Evolutionary conservation across 2,329 filamentous ascomycete species (phyloP), one percentile per base, ranked within the genome.

Genomic region (Ceratocystis alfenasii): DNA sequence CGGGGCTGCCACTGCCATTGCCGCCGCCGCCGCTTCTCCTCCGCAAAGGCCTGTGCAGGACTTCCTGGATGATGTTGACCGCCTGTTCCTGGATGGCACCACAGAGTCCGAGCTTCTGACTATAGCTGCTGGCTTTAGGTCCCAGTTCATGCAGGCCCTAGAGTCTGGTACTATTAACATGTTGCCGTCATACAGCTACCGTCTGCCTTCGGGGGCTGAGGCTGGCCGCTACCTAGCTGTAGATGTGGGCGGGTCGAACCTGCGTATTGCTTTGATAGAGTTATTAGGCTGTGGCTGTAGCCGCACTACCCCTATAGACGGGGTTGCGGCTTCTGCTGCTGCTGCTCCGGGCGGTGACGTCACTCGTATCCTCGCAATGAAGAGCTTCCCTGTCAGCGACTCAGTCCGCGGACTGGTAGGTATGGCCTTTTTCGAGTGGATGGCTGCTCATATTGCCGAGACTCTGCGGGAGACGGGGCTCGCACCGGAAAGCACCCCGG

Each of bases 171-270:
- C 78, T 68, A 77, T 80, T 68, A 85, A 80, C 72, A 87, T 87
- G 84, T 77, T 87, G 22, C 84, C 84, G 1, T 86, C 84, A 12
- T 87, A 85, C 75, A 87, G 81, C 75, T 81, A 85, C 70, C 80
- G 83, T 69, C 76, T 88, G 5, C 85, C 85, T 1, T 78, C 75
- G n/a, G 85, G 85, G 63, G 72, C 76, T 60, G 85, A 87, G 71
- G 73, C 71, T 55, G 85, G 85, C 30, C 80, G 79, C 64, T 87
- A 80, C 72, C 75, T 88, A 64, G 83, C 84, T 25, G 76, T 87
- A 46, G 86, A 88, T 72, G 83, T 88, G n/a, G 86, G 86, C 46
- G 86, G 86, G 1, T 87, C 86, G 46, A 88, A 84, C 10, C 75
- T 88, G 68, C 78, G 85, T 64, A 83, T 88, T 36, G 85, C 83